Evolutionary conservation across 495 filamentous ascomycete species (phyloP), one percentile per base, ranked within the genome.

Genomic region (Copromyces sp.): DNA sequence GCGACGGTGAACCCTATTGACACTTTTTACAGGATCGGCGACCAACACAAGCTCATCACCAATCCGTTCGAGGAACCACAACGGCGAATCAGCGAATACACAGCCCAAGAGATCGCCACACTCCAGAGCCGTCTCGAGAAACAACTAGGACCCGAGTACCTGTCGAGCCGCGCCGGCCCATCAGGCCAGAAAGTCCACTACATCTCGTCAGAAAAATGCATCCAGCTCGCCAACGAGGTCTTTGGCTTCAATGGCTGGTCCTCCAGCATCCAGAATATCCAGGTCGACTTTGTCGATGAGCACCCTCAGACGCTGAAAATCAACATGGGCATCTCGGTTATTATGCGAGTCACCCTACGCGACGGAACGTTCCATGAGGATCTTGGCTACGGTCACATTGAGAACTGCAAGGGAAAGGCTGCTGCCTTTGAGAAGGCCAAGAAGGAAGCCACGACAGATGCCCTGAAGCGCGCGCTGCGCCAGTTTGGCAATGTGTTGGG

Each of bases 191-290:
- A 92, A 80, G 90, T 98, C 20, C 92, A 95, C 77, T 98, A 99
- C 82, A 85, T 99, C 39, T 88, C 92, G 12, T 94, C 92, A 7
- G 94, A 98, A 75, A 98, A 98, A 83, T 92, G 90, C 80, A 98
- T 99, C 75, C 92, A 91, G 69, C 90, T 99, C 42, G 95, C 95
- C 41, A 99, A 99, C 77, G 94, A 99, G 76, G 92, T 98, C 4
- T 98, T 99, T 82, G 95, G 95, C 9, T 99, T 99, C 84, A 98
- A 98, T 82, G 95, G 95, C 61, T 99, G 95, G 95, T 96, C 93
- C 14, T 95, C 92, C 70, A 88, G 89, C 61, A 96, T 99, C 69
- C 90, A 92, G 78, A 91, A 94, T 74, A 90, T 97, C 20, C 90
- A 94, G 77, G 90, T 98, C 69, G 95, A 99, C 79, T 98, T 94